Base-by-base conservation (phyloP, 306 rosid species). In the Quercus mongolica region DNA sequence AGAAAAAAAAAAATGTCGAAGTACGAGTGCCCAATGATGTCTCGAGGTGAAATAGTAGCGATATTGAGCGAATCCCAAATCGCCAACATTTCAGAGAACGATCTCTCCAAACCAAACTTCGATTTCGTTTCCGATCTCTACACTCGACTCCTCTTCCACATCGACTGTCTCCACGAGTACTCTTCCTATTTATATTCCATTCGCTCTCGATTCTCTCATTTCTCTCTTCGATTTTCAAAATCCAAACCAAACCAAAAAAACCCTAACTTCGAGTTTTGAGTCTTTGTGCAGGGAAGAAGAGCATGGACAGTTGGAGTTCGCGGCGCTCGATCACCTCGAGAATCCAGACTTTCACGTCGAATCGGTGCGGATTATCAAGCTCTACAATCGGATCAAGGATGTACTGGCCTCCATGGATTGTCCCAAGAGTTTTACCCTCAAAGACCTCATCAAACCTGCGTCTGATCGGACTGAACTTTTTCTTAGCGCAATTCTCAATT, bases 401-500 rank as follows among this genome's bases (percentile, higher is more conserved):
- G 82, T 85, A 9, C 74, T 94, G 77, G 79, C 83, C 4, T 81
- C 87, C 11, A 72, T 89, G 5, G 88, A 87, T 14, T 92, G 92
- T 67, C 95, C 97, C 0, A 64, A 73, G 83, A 84, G 83, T 21
- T 90, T 90, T 59, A 84, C 90, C 49, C 86, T 92, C 8, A 84
- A 74, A n/a, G 98, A 94, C 80, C 85, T 94, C 41, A 15, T 89
- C 44, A 80, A 28, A 51, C 99, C 97, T 0, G 97, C 92, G 44
- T 2, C 85, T 9, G 79, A 81, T 8, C 79, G 97, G 46, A 89
- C 95, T 0, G 97, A 88, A 64, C 58, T 65, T 49, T 94, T 94
- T 83, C 78, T 94, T 3, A 85, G 99, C 31, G 85, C 97, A 49
- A 81, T 94, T 56, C 87, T 94, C 72, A 92, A 92, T 86, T 94